Percentiles rank a stretch among this genome's conserved stretches.
Evolutionary conservation across 2,329 filamentous ascomycete species (phyloP).

Genomic region (Colletotrichum musae): DNA sequence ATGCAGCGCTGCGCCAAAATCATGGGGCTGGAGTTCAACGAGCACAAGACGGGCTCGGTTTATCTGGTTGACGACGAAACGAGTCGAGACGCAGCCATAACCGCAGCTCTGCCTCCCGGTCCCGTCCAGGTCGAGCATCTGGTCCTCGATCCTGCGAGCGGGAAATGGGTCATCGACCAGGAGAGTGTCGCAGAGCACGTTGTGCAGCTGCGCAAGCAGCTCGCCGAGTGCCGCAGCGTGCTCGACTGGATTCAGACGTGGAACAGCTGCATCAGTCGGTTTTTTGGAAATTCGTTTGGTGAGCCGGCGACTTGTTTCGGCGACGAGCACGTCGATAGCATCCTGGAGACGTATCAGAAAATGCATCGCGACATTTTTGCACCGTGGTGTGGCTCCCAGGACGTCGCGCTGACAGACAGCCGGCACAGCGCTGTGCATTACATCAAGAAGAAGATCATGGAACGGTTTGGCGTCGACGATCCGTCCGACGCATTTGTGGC

Average conservation of each 20-base stretch:
- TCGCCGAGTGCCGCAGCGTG: conserved; percentile 64
- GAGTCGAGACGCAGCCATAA: conserved; percentile 39
- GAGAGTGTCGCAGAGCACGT: conserved; percentile 67
- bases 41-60: conserved; percentile 57
- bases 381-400: not conserved
- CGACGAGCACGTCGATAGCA: conserved; percentile 58
- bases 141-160: conserved; percentile 58
- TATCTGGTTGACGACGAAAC: conserved; percentile 46
- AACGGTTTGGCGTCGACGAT: conserved; percentile 53
- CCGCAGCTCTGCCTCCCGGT: conserved; percentile 61
- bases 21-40: conserved; percentile 57
- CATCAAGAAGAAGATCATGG: conserved; percentile 48
- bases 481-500: conserved; percentile 63
- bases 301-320: conserved; percentile 61
- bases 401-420: conserved; percentile 19
- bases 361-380: conserved; percentile 58
- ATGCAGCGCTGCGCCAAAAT: conserved; percentile 56
- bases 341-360: conserved; percentile 57
- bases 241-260: conserved; percentile 58
- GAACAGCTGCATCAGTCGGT: conserved; percentile 62
- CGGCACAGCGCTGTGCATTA: conserved; percentile 47
- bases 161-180: conserved; percentile 68
- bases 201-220: conserved; percentile 67
- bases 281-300: conserved; percentile 63
- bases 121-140: conserved; percentile 71